phyloP scores from a whole-genome alignment of 108 stramenopile genomes.

The Cyclotella baltica region DNA sequence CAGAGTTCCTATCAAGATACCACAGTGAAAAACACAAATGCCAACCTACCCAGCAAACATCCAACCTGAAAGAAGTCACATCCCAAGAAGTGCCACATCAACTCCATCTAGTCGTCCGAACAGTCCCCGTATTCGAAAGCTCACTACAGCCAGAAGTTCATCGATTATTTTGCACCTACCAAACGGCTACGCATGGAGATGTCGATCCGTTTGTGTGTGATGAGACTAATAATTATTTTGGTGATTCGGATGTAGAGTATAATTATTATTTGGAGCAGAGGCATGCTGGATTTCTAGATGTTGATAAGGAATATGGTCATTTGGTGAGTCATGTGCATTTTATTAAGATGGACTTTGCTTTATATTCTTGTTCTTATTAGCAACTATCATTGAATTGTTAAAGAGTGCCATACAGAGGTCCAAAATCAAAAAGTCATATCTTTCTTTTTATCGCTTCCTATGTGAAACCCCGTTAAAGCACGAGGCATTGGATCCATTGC shows the following conservation, averaged over 20 bases:
- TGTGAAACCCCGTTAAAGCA: conserved; percentile 71
- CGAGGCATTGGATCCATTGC: background rate
- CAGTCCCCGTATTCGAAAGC: conserved; percentile 71
- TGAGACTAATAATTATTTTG: conserved; percentile 13
- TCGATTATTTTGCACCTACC: conserved; percentile 71
- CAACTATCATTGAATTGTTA: background rate
- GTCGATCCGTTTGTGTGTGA: conserved; percentile 65
- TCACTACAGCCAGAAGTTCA: conserved; percentile 82
- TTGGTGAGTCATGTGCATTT: conserved; percentile 22
- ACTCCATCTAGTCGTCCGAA: conserved; percentile 59
- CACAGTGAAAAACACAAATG: background rate
- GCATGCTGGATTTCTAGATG: conserved; percentile 39
- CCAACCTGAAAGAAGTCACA: background rate
- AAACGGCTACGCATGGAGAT: conserved; percentile 77
- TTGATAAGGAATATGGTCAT: conserved; percentile 55
- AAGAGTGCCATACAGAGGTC: conserved; percentile 33
- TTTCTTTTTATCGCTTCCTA: conserved; percentile 76
- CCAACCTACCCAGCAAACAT: background rate
- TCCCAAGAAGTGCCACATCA: conserved; percentile 10
- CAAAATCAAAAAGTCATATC: conserved; percentile 40
- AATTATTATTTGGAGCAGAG: conserved; percentile 18
- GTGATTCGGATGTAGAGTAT: conserved; percentile 30
- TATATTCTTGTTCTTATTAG: background rate
- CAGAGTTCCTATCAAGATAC: conserved; percentile 34
- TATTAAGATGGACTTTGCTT: background rate